Conservation (phyloP, 345 rosid species). For the Chamaenerion angustifolium region DNA sequence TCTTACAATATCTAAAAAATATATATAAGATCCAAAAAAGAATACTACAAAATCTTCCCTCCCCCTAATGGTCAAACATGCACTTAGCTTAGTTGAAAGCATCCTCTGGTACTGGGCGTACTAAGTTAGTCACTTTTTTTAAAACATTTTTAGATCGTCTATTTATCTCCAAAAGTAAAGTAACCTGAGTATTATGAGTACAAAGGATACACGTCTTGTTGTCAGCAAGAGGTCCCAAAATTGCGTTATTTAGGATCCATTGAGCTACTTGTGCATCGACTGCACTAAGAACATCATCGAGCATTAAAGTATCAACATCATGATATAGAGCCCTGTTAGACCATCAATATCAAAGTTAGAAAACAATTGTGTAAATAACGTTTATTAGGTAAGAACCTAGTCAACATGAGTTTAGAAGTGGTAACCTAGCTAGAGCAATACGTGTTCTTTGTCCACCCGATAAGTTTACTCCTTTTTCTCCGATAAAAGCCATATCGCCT, state of each 20-base stretch:
- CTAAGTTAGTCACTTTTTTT: too few relatives aligned
- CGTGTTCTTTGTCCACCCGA: constrained; percentile 98
- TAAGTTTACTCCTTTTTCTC: constrained; percentile 80
- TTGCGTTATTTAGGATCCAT: constrained; percentile 63
- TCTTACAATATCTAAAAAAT: too few relatives aligned
- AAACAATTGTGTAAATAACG: background rate
- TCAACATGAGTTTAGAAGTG: background rate
- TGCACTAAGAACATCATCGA: constrained; percentile 92
- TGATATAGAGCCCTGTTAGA: constrained; percentile 65
- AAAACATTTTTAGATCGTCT: too few relatives aligned
- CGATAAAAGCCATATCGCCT: constrained; percentile 71
- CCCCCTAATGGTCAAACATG: background rate
- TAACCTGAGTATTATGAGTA: constrained; percentile 74
- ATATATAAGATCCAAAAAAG: background rate
- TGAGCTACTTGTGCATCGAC: constrained; percentile 86
- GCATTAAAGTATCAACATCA: constrained; percentile 45
- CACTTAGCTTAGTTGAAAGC: too few relatives aligned
- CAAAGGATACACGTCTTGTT: constrained; percentile 62
- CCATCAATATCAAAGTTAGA: constrained; percentile 4
- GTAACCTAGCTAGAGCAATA: constrained; percentile 83
- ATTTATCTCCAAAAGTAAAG: background rate
- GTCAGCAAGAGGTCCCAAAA: constrained; percentile 49
- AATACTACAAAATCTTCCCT: background rate
- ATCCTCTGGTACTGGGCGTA: too few relatives aligned
- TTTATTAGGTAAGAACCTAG: background rate